phyloP scores from a whole-genome alignment of 2,329 filamentous ascomycete species.

The Exophiala oligosperma region DNA sequence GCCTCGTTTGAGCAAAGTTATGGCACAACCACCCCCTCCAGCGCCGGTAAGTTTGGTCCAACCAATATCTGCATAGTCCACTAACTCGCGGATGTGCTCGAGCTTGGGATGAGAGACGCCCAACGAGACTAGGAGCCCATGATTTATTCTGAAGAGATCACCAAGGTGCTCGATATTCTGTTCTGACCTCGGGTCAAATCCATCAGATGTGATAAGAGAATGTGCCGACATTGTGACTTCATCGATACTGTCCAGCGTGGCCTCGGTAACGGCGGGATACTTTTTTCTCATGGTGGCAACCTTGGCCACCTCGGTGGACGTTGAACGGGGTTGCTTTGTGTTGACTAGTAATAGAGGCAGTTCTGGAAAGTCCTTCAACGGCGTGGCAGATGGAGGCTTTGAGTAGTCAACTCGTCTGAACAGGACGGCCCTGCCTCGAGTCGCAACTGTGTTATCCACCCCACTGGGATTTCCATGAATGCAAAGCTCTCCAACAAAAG shows the following conservation, averaged over 20 bases:
- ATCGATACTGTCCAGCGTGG: constrained; percentile 84
- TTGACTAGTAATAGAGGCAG: constrained; percentile 87
- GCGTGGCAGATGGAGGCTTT: constrained; percentile 72
- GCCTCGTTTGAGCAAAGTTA: constrained; percentile 78
- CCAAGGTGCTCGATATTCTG: constrained; percentile 72
- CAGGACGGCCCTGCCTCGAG: constrained; percentile 89
- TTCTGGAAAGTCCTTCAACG: constrained; percentile 86
- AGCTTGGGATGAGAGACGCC: constrained; percentile 93
- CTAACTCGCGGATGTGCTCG: constrained; percentile 85
- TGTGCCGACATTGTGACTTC: constrained; percentile 58
- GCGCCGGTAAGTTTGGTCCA: constrained; percentile 98
- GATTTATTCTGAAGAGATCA: constrained; percentile 89
- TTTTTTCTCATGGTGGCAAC: constrained; percentile 70
- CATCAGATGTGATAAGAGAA: constrained; percentile 55
- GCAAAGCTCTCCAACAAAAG: constrained; percentile 94
- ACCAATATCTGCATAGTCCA: constrained; percentile 84
- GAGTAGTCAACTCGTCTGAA: constrained; percentile 79
- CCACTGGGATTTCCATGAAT: constrained; percentile 97
- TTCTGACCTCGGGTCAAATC: constrained; percentile 66
- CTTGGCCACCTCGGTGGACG: constrained; percentile 80
- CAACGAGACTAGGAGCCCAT: constrained; percentile 84
- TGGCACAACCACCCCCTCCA: constrained; percentile 92
- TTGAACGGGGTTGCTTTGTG: constrained; percentile 84
- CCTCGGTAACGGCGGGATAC: constrained; percentile 75
- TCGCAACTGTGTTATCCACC: constrained; percentile 93